Base-by-base conservation (phyloP, 345 rosid species). In the Alliaria petiolata region DNA sequence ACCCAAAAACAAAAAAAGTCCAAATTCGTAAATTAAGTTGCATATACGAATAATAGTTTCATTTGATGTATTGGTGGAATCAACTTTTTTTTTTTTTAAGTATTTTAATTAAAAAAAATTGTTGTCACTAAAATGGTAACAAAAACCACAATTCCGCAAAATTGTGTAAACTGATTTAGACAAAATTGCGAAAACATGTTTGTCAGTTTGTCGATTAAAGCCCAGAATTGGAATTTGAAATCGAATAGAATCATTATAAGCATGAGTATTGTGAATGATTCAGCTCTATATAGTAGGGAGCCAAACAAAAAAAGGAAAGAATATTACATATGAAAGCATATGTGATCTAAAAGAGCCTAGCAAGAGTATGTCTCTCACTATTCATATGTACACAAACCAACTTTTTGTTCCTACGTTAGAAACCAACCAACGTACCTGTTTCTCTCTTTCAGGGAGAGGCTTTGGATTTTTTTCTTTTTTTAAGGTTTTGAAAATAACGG, bases 351-450 rank as follows among this genome's bases (percentile, higher is more conserved):
- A 31, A 34, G 51, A 55, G 58, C 76, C 65, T 64, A 63, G 40
- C 64, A 55, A 45, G 50, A 64, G 31, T 50, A 2, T 72, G 17
- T 73, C 58, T 73, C 77, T 55, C 52, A 34, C 63, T 73, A 43
- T 43, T 64, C 57, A 65, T 73, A 65, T 73, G 65, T 65, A 73
- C 77, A 73, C 66, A 56, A 65, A 17, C 71, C 66, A 56, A 63
- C 42, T 44, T 54, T 55, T 28, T 16, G 40, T 56, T 38, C 58
- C 77, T 57, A 64, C 71, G 65, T 72, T 64, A 72, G 58, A 64
- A n/a, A n/a, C n/a, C n/a, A 46, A 62, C 43, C 49, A 64, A 64
- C 33, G 58, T 54, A 72, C 57, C 71, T 56, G 40, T 55, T 72
- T 31, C 66, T 43, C 15, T 60, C 22, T 61, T 62, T 31, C 22